These are phyloP conservation scores for Berberis vulgaris DNA, from an alignment of 164 flowering plant genomes.

Conservation along the genomic window DNA sequence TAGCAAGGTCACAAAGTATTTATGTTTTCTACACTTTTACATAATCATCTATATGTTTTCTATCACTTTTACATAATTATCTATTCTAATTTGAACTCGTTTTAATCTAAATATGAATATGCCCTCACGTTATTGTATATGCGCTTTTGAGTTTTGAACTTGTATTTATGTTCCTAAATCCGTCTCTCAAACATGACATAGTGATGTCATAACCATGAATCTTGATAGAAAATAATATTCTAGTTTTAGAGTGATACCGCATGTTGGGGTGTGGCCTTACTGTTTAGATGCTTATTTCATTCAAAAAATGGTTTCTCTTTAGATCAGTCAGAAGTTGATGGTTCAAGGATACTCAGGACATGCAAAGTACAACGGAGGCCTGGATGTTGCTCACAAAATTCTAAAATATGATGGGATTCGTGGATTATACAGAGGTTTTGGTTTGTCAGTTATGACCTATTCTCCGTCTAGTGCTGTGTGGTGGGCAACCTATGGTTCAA, in stretches of 20 bases:
- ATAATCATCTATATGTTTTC: no score
- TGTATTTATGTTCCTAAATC: no score
- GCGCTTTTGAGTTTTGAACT: no score
- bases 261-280: background rate
- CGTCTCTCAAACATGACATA: no score
- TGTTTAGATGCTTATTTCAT: slow-evolving; percentile 11
- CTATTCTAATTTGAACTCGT: no score
- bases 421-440: slow-evolving; percentile 82
- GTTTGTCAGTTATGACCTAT: slow-evolving; percentile 55
- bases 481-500: slow-evolving; percentile 81
- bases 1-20: no score
- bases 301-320: slow-evolving; percentile 10
- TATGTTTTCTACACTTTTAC: no score
- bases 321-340: slow-evolving; percentile 79
- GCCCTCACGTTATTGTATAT: no score
- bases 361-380: slow-evolving; percentile 42
- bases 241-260: background rate
- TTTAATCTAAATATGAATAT: no score
- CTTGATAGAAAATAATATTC: background rate
- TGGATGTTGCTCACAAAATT: slow-evolving; percentile 52
- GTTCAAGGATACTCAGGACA: slow-evolving; percentile 82
- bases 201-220: no score
- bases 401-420: slow-evolving; percentile 60
- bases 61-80: no score
- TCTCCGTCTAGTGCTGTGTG: slow-evolving; percentile 84